Evolutionary conservation across 2,329 filamentous ascomycete species (phyloP).

Genomic region (Xylaria sp.): DNA sequence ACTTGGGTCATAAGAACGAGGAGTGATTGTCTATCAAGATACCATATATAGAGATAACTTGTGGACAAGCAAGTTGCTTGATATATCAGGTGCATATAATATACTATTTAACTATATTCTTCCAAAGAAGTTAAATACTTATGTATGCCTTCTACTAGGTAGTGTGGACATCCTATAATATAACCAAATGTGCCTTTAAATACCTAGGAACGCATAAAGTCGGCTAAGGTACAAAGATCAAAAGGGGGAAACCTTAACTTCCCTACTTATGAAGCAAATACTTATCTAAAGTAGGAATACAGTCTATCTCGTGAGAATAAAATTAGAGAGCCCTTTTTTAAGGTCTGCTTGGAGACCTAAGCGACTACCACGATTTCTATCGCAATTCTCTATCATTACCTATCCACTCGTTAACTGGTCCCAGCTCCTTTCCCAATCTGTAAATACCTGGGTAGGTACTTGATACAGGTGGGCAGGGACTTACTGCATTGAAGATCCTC

Average conservation of each 20-base stretch:
- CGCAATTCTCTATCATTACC: background rate
- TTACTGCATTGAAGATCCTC: conserved; percentile 12
- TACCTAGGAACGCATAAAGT: too few relatives aligned
- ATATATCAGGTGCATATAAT: background rate
- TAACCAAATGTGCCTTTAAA: too few relatives aligned
- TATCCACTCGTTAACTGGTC: background rate
- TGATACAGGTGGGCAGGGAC: background rate
- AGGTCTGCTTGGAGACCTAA: background rate
- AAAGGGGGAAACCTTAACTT: too few relatives aligned
- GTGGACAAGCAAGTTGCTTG: background rate
- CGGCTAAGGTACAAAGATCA: too few relatives aligned
- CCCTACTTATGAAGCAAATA: background rate
- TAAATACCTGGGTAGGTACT: background rate
- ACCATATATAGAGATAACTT: background rate
- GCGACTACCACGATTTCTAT: background rate
- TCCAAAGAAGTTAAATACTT: background rate
- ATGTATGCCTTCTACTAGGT: too few relatives aligned
- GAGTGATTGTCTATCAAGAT: background rate
- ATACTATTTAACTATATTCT: background rate
- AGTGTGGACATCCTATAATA: too few relatives aligned
- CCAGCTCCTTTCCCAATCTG: conserved; percentile 3
- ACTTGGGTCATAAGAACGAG: background rate
- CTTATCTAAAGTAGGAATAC: background rate
- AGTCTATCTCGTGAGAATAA: background rate
- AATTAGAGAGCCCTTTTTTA: background rate